These are phyloP conservation scores for Dunaliella primolecta DNA, from an alignment of 139 green algal genomes.

Conservation along the genomic window DNA sequence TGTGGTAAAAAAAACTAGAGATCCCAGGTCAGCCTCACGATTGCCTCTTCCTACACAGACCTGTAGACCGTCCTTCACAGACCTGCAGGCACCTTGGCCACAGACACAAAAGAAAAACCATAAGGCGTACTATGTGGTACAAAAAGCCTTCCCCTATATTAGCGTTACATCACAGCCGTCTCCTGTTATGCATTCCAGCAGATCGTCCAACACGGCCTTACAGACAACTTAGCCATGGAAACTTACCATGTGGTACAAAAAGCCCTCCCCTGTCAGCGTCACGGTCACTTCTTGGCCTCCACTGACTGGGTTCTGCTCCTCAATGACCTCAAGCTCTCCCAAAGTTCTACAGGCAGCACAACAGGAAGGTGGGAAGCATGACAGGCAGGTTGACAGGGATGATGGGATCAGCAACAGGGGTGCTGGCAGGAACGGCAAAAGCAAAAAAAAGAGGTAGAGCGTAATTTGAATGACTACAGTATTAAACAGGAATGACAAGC, in stretches of 20 bases:
- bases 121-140: slow-evolving; percentile 22
- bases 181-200: no score
- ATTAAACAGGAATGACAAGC: background rate
- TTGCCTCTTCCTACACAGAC: no score
- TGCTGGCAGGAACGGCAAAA: background rate
- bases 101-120: no score
- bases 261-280: slow-evolving; percentile 28
- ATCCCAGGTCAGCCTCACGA: no score
- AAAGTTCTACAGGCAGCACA: slow-evolving; percentile 8
- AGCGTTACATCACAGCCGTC: no score
- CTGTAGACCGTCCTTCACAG: no score
- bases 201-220: no score
- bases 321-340: background rate
- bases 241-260: slow-evolving; percentile 29
- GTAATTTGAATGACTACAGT: background rate
- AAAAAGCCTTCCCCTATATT: slow-evolving; percentile 34
- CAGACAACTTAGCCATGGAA: no score
- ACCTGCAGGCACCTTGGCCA: no score
- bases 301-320: slow-evolving; percentile 10
- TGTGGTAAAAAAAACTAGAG: no score
- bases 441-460: background rate
- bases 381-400: background rate
- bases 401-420: background rate
- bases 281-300: slow-evolving; percentile 30
- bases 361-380: background rate